Evolutionary conservation across 805 yeast species (phyloP), one percentile per base, ranked within the genome.

Genomic region (Saturnispora mendoncae): DNA sequence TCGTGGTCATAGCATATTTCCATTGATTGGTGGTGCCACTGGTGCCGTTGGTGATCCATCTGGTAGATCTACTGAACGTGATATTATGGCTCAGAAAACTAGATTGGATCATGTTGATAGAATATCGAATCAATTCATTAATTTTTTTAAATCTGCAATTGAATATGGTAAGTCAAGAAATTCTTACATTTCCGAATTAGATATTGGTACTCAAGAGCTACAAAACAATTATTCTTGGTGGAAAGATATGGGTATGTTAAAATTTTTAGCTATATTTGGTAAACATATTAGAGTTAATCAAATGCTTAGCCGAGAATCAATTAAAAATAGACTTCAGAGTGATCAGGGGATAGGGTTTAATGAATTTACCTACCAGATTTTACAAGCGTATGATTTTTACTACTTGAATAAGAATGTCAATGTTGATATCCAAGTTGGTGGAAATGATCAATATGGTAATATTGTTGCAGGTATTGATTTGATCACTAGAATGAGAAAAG

Each of bases 401-500:
- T 86, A 88, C 55, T 63, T 92, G 44, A 77, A 76, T 64, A 70
- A 69, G 29, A 57, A 72, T 13, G 61, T 74, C 28, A 60, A 66
- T 3, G 88, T 88, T 33, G 67, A 69, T 33, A 61, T 87, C 12
- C 97, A 92, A 64, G 78, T 84, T 27, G 98, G 98, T 19, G 98
- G 98, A 5, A 87, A 84, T 56, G 98, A 92, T 58, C 98, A 92
- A 61, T 92, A 96, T 87, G 98, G 98, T 1, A 92, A 92, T 54
- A 92, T 92, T 45, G 85, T 94, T 2, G 97, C 97, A 0, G 98
- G 98, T 0, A 74, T 84, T 30, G 98, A 92, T 53, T 68, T 92
- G 44, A 86, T 88, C 30, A 68, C 80, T 1, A 66, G 95, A 47
- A 57, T 84, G 41, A 47, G 44, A 20, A 52, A 47, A 33, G 53